These are phyloP conservation scores for Grigorovia humatica DNA, from an alignment of 805 yeast genomes.

Conservation along the genomic window DNA sequence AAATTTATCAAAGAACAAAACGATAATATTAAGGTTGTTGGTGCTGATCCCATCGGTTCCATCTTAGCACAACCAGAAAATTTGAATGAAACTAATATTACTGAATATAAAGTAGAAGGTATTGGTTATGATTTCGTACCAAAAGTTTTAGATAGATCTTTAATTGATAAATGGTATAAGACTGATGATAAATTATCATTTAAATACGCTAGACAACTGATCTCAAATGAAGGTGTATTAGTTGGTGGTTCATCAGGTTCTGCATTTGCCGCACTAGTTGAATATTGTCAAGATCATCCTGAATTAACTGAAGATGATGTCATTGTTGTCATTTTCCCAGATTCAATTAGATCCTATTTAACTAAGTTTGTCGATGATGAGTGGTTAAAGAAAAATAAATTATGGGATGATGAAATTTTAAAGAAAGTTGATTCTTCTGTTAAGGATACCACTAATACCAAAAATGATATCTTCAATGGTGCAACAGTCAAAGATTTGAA, in stretches of 20 bases:
- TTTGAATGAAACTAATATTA: conserved; percentile 43
- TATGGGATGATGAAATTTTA: conserved; percentile 45
- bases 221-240: conserved; percentile 73
- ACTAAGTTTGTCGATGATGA: conserved; percentile 85
- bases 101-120: conserved; percentile 76
- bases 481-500: conserved; percentile 60
- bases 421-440: conserved; percentile 23
- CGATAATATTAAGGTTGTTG: conserved; percentile 50
- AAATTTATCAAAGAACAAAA: conserved; percentile 64
- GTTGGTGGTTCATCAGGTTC: conserved; percentile 89
- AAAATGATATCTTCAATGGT: conserved; percentile 37
- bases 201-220: conserved; percentile 69
- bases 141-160: conserved; percentile 56
- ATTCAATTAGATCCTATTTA: conserved; percentile 75
- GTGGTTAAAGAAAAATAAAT: conserved; percentile 75
- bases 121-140: conserved; percentile 87
- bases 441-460: conserved; percentile 17
- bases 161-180: conserved; percentile 73
- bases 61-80: conserved; percentile 72
- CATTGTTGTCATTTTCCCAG: conserved; percentile 77
- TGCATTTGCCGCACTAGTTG: conserved; percentile 69
- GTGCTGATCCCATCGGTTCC: conserved; percentile 84
- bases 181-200: conserved; percentile 77
- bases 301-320: conserved; percentile 61
- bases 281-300: conserved; percentile 50